phyloP scores from a whole-genome alignment of 306 rosid species.

The Arachis hypogaea region DNA sequence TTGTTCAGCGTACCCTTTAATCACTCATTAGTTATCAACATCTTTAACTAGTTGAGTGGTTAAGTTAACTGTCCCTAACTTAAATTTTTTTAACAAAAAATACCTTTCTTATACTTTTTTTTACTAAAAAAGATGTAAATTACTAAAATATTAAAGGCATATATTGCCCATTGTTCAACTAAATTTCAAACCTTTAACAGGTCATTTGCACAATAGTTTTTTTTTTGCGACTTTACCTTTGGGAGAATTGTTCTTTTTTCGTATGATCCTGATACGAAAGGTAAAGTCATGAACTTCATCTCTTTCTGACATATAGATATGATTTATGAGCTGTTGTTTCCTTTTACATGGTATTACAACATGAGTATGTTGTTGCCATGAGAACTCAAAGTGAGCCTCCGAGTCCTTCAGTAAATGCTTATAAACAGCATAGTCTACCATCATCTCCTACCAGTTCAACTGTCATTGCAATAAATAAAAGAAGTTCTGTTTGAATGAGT shows the following conservation, averaged over 20 bases:
- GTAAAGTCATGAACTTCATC: slow-evolving; percentile 46
- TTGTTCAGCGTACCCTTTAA: slow-evolving; percentile 17
- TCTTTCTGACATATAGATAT: slow-evolving; percentile 7
- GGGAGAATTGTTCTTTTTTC: slow-evolving; percentile 87
- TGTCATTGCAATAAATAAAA: slow-evolving; percentile 78
- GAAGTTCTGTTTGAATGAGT: slow-evolving; percentile 79
- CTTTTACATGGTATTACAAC: slow-evolving; percentile 76
- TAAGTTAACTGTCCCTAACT: slow-evolving; percentile 16
- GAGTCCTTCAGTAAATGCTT: slow-evolving; percentile 78
- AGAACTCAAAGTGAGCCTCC: slow-evolving; percentile 78
- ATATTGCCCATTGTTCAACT: slow-evolving; percentile 8
- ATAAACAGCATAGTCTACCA: slow-evolving; percentile 75
- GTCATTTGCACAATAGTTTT: slow-evolving; percentile 74
- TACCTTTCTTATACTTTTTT: not conserved
- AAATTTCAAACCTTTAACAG: slow-evolving; percentile 49
- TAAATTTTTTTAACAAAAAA: not conserved
- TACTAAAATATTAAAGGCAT: slow-evolving; percentile 4
- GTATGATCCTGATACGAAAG: slow-evolving; percentile 79
- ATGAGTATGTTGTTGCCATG: slow-evolving; percentile 87
- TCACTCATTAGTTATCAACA: not conserved
- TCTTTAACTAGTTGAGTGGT: slow-evolving; percentile 5
- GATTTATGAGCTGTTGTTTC: slow-evolving; percentile 37
- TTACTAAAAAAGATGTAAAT: slow-evolving; percentile 25
- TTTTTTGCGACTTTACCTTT: slow-evolving; percentile 72
- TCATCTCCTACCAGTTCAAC: slow-evolving; percentile 83